Base-by-base conservation (phyloP, 352 stramenopile species). In the Globisporangium heterothallicum region DNA sequence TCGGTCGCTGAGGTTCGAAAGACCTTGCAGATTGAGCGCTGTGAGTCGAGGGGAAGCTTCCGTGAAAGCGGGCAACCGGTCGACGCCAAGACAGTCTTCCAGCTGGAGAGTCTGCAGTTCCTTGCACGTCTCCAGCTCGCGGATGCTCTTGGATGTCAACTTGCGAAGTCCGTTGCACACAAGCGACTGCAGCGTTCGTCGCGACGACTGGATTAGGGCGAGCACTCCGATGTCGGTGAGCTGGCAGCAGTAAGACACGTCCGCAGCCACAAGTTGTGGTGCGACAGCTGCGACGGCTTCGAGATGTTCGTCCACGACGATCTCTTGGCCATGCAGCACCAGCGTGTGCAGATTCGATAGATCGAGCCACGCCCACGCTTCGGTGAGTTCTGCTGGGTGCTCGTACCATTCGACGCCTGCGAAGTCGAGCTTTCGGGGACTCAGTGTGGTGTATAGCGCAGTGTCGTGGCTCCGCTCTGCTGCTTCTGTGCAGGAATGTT, bases 21-120 rank as follows among this genome's bases (percentile, higher is more conserved):
- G 48, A 3, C 56, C 30, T n/a, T 58, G 48, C 14, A 64, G 21
- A 18, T 68, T 49, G 10, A 68, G 44, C 4, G 13, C 6, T 3
- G 47, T 55, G 18, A 62, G 32, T 14, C 21, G 21, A 7, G 25
- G 42, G 44, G 47, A 35, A 2, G n/a, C 2, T 22, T 30, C 16
- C 9, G 30, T 36, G 1, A 68, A 26, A 0, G 6, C 3, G n/a
- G 61, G 61, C 9, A 64, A 27, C 6, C 42, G 45, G 0, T 13
- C 5, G 32, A 68, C 32, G 16, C 46, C 38, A 3, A 57, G 14
- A 36, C 56, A 68, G 25, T 58, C 56, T 27, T 54, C 47, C 14
- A 68, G 40, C 36, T 55, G 40, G 16, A 68, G 34, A 5, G 30
- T 49, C n/a, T 40, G 41, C n/a, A 68, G 46, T 26, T 29, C 3